Percentiles rank a stretch among this genome's conserved stretches.
Evolutionary conservation across 1,139 yeast genomes (phyloP).

Genomic region (Geotrichum carabidarum): DNA sequence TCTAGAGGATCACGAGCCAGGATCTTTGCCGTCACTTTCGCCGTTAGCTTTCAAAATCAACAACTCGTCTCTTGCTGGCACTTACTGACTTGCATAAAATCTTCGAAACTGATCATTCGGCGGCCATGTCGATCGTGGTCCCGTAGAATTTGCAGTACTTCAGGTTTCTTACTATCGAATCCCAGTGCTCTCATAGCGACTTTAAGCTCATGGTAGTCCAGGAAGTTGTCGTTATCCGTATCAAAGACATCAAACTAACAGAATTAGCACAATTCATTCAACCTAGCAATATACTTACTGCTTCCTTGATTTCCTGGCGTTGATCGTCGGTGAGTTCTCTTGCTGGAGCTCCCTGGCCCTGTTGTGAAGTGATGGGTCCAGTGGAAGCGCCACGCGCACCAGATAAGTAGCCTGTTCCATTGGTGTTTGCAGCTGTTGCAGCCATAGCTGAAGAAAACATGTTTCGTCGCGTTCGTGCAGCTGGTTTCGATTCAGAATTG

Average conservation of each 20-base stretch:
- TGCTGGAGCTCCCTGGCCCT: slow-evolving; percentile 1
- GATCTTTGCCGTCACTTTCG: slow-evolving; percentile 66
- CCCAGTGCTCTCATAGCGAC: slow-evolving; percentile 94
- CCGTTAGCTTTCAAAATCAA: neutral
- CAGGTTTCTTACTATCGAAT: slow-evolving; percentile 75
- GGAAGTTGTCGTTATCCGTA: slow-evolving; percentile 81
- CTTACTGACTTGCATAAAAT: slow-evolving; percentile 68
- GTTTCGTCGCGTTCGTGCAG: slow-evolving; percentile 8
- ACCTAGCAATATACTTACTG: slow-evolving; percentile 40
- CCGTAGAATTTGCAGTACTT: slow-evolving; percentile 72
- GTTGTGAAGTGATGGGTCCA: neutral
- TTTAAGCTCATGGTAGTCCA: slow-evolving; percentile 89
- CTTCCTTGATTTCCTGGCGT: slow-evolving; percentile 87
- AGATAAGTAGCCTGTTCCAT: slow-evolving; percentile 2
- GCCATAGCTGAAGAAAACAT: slow-evolving; percentile 5
- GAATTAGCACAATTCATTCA: neutral
- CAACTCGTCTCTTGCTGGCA: slow-evolving; percentile 21
- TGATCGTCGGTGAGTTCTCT: slow-evolving; percentile 79
- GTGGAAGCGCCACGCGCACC: neutral
- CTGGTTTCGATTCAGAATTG: slow-evolving; percentile 16
- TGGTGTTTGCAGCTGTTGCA: neutral
- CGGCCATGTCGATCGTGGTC: slow-evolving; percentile 78
- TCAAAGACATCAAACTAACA: slow-evolving; percentile 71
- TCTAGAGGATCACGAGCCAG: slow-evolving; percentile 86
- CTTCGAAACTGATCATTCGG: slow-evolving; percentile 70